Evolutionary conservation across 1,284 basidiomycete species (phyloP), one percentile per base, ranked within the genome.

Genomic region (Phlebopus sp.): DNA sequence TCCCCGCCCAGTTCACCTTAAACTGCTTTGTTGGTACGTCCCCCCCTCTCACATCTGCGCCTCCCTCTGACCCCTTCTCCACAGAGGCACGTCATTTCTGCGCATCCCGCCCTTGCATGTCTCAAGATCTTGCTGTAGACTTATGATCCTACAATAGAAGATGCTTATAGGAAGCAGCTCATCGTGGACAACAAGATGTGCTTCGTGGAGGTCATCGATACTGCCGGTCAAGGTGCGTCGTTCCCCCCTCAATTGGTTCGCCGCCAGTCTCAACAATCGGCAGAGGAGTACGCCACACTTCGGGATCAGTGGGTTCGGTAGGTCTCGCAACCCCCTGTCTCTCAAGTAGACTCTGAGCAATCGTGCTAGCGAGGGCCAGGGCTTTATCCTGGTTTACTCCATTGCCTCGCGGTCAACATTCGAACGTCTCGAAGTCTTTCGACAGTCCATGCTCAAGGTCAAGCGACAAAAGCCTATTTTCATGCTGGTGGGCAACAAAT

Each of bases 281-380:
- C 68, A 94, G 92, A 95, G 86, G 92, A 95, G 69, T 95, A 94
- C 64, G 95, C 93, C 46, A 97, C 97, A 30, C 81, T 99, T 65
- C 86, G 97, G 57, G 96, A 99, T 76, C 96, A 99, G 71, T 99
- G 97, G 92, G 97, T 99, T 59, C 83, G 91, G 90, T 93, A 55
- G 67, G 88, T 77, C 44, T 39, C 42, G 27, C 37, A 39, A 31
- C 29, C 15, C 30, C 21, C 37, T 34, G 17, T 42, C 37, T 11
- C 39, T 50, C 50, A 36, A 37, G 49, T 52, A 44, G 54, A 38
- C 42, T 52, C 53, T 37, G 30, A 55, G 46, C 18, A 29, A 25
- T 19, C 13, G 0, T 11, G 51, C 31, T 73, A 94, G 96, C 44
- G 97, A 98, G 68, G 96, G 97, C 54, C 94, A 99, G 74, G 97